These are phyloP conservation scores for Elaeagnus macrophylla DNA, from an alignment of 306 rosid species.

Conservation along the genomic window DNA sequence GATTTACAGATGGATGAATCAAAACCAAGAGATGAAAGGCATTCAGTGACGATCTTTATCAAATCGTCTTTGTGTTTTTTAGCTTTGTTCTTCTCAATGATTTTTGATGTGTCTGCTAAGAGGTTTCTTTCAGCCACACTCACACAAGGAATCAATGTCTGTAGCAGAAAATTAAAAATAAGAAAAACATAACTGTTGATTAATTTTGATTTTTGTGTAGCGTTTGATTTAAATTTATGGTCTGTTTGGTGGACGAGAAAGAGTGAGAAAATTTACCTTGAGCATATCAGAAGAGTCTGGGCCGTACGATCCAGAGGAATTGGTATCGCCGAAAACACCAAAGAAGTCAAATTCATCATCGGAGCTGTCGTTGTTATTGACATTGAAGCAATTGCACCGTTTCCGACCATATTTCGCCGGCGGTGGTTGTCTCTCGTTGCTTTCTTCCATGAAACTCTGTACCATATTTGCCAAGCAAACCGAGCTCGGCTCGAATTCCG, in stretches of 20 bases:
- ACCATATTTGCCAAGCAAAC: conserved; percentile 88
- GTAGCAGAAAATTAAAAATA: conserved; percentile 1
- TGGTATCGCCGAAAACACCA: conserved; percentile 46
- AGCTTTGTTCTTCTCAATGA: conserved; percentile 65
- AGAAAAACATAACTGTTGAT: too few species aligned
- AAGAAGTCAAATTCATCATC: conserved; percentile 80
- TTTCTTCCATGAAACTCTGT: conserved; percentile 80
- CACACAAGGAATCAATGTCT: conserved; percentile 68
- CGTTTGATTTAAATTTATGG: too few species aligned
- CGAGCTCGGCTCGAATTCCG: conserved; percentile 76
- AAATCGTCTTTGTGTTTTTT: conserved; percentile 62
- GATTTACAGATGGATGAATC: conserved; percentile 74
- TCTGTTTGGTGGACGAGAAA: conserved; percentile 13
- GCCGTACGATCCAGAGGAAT: conserved; percentile 45
- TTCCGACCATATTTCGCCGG: conserved; percentile 53
- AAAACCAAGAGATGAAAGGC: conserved; percentile 63
- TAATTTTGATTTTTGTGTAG: too few species aligned
- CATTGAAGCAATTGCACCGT: conserved; percentile 93
- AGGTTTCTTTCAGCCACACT: conserved; percentile 80
- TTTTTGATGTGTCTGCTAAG: conserved; percentile 75
- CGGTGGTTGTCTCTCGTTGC: conserved; percentile 53
- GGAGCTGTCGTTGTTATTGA: conserved; percentile 73
- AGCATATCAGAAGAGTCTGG: conserved; percentile 56
- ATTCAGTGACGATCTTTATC: conserved; percentile 50
- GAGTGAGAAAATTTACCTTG: conserved; percentile 47